Base-by-base conservation (phyloP, 495 filamentous ascomycete genomes). In the Jackrogersella minutella region DNA sequence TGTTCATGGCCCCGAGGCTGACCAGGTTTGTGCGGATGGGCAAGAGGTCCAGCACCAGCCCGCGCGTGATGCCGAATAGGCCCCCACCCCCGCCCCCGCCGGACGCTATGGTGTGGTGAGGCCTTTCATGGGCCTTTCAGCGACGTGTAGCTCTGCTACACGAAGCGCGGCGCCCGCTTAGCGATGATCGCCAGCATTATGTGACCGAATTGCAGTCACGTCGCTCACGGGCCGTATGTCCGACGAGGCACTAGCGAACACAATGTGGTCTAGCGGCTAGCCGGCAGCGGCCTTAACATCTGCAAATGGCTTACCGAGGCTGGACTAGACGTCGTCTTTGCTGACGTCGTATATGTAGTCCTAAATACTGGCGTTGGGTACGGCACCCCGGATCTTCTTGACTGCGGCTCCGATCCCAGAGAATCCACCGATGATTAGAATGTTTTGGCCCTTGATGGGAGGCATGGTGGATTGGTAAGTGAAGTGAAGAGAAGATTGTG, bases 1-100 rank as follows among this genome's bases (percentile, higher is more conserved):
- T 88, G 21, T 80, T 14, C 7, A 85, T 75, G 22, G 68, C 65
- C 0, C 86, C 85, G 0, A 82, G 83, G 39, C 74, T 71, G 0
- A 88, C 81, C 1, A 77, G 50, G 70, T 88, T 88, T n/a, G 87
- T 84, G 2, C 86, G 70, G 0, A 87, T 62, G 3, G 85, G 86
- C 44, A 72, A 73, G 40, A 88, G 41, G 50, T 83, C 82, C n/a
- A 87, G 59, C 11, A 85, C 85, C 41, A 88, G 57, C 3, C 78
- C 80, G 9, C 78, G 73, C 69, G 72, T 74, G 54, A 84, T 47
- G 0, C 81, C 82, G 70, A 31, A 74, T 19, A 64, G 60, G 59
- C 53, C 68, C n/a, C 58, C 51, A 3, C 76, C 76, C 50, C 62
- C 74, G 4, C 76, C 76, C 52, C 63, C 73, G 14, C 60, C 56